Percentiles rank a stretch among this genome's conserved stretches.
Conservation (phyloP, 2,329 filamentous ascomycete species). For the Niveomyces coronatus region DNA sequence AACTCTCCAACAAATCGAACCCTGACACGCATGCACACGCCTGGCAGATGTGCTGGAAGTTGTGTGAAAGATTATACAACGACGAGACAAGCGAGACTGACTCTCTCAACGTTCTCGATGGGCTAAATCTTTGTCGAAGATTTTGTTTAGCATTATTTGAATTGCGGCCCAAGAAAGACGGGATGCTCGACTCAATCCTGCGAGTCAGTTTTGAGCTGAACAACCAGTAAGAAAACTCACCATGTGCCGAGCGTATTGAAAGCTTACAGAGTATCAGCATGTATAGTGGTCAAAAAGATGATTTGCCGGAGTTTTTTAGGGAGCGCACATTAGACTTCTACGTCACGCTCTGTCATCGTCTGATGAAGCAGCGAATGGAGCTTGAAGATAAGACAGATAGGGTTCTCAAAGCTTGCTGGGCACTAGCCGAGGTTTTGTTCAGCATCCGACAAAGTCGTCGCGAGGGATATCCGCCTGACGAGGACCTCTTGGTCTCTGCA, state of each 20-base stretch:
- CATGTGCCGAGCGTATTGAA: background rate
- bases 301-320: slow-evolving; percentile 73
- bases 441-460: slow-evolving; percentile 73
- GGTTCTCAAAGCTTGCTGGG: slow-evolving; percentile 78
- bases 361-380: slow-evolving; percentile 89
- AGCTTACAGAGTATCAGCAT: slow-evolving; percentile 37
- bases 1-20: slow-evolving; percentile 1
- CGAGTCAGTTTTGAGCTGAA: slow-evolving; percentile 91
- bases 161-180: slow-evolving; percentile 66
- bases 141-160: slow-evolving; percentile 92
- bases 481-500: slow-evolving; percentile 54
- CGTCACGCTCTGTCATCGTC: slow-evolving; percentile 79
- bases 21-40: slow-evolving; percentile 75
- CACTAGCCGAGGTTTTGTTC: slow-evolving; percentile 85
- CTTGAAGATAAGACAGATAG: slow-evolving; percentile 74
- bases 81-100: slow-evolving; percentile 62
- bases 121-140: slow-evolving; percentile 77
- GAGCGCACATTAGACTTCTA: slow-evolving; percentile 92
- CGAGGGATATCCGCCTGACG: slow-evolving; percentile 63
- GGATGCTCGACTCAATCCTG: slow-evolving; percentile 73
- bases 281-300: slow-evolving; percentile 78
- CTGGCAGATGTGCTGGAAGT: slow-evolving; percentile 88
- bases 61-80: slow-evolving; percentile 83
- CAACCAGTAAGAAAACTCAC: slow-evolving; percentile 55
- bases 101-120: slow-evolving; percentile 57